Base-by-base conservation (phyloP, 2,329 filamentous ascomycete genomes). In the Metarhizium rileyi region DNA sequence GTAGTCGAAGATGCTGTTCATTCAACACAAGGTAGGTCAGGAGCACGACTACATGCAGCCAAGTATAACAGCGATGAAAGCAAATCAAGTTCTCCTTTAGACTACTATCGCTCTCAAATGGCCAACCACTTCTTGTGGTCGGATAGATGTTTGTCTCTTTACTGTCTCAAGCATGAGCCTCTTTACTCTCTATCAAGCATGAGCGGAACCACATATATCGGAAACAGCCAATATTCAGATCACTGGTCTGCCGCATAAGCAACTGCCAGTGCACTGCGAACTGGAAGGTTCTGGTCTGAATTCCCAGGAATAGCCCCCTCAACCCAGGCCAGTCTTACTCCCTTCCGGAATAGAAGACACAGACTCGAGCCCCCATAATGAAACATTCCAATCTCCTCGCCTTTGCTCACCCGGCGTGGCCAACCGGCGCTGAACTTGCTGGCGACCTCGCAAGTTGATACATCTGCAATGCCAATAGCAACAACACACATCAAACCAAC, bases 391-490 rank as follows among this genome's bases (percentile, higher is more conserved):
- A 46, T 16, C 26, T 46, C 44, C 27, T 46, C 44, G 10, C 44
- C 42, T n/a, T 46, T 46, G 12, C 12, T 30, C 22, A 33, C 44
- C 12, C 26, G 44, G 10, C 33, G 44, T 20, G 44, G 44, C 44
- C 35, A 38, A 20, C 9, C 35, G 18, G n/a, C 16, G 16, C n/a
- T n/a, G 20, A 38, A 38, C 35, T 38, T 38, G 35, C 35, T 46
- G 28, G 20, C 66, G 16, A 87, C 63, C 49, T 75, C 73, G 58
- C 83, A 86, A 0, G 81, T 81, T 41, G 76, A 81, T 5, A 87
- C 83, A 62, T 88, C 84, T 5, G 78, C 79, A 83, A 87, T 87
- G 3, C 84, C 84, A 1, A 88, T 72, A 3, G 74, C 78, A n/a
- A 87, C 67, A 52, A 86, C 80, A 0, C 75, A 77, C 72, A 87